Evolutionary conservation across 2,329 filamentous ascomycete species (phyloP), one percentile per base, ranked within the genome.

Genomic region (Aureobasidium sp.): DNA sequence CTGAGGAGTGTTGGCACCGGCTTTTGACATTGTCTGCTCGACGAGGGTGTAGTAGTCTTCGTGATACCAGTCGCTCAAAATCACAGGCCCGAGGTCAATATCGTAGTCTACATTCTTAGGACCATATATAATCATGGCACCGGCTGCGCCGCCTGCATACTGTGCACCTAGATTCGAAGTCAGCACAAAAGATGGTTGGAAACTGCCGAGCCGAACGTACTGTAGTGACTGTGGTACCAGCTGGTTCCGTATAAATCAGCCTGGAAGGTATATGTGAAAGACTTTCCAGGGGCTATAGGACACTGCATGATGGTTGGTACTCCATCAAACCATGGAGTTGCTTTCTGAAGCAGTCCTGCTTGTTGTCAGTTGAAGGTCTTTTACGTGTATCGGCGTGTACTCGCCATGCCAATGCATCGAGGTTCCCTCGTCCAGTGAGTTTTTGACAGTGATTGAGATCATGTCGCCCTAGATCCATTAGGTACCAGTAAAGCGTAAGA

Each of bases 341-440:
- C 9, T 81, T 79, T 81, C 65, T 78, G 78, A 34, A 74, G 72
- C 22, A 59, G 36, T 14, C 56, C 56, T 59, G 22, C 9, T 3
- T 27, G 14, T n/a, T 25, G 20, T 58, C 25, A 58, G 42, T 14
- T 12, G 14, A 9, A 12, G 4, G 5, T 3, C 15, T 29, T 9
- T 14, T 48, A 31, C 59, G 64, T 29, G 44, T 29, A n/a, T 56
- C 61, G 36, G 61, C 64, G 57, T 27, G 20, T 87, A 75, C 25
- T 56, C 29, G 65, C 84, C 85, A 66, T 87, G 84, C 73, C 79
- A 86, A 67, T 86, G 84, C n/a, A 86, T 79, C 17, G 77, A 78
- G 17, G 83, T 86, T 36, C 83, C 83, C 64, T 87, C 86, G 64
- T 76, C 69, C 70, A 78, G 45, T 37, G 74, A 66, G 68, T 85